Base-by-base conservation (phyloP, 2,329 filamentous ascomycete genomes). In the Colletotrichum acutatum region DNA sequence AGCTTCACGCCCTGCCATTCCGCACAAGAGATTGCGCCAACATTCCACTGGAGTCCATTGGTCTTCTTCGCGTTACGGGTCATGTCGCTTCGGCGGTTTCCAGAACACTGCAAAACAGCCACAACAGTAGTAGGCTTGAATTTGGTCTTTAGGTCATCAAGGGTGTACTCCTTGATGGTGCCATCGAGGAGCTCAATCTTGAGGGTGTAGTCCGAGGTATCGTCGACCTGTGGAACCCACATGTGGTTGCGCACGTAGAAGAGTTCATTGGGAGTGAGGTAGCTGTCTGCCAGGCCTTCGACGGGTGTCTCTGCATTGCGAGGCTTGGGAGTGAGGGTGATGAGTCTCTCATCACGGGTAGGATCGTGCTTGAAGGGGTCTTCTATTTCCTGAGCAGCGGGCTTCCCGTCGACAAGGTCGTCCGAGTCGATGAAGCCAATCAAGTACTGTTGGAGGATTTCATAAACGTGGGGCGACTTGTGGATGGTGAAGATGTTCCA, bases 401-500 rank as follows among this genome's bases (percentile, higher is more conserved):
- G 87, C 57, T 82, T 82, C 16, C 90, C 90, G 69, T 90, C 82
- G n/a, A 88, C 81, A 2, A 93, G 85, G 76, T 93, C 91, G 11
- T 82, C 84, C 1, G 82, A 80, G 74, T 93, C 87, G 3, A 93
- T 85, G 59, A 86, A 87, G 32, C 91, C 91, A 59, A 93, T 90
- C 30, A 88, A 83, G 77, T 91, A 93, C 75, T 90, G 86, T n/a
- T 89, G 85, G 0, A 93, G 83, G 53, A 93, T 91, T 63, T 92
- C 89, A 72, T 87, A 86, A 6, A 93, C 90, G 72, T 93, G 89
- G 54, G 89, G 84, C 22, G 87, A 86, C 78, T 93, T 91, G 83
- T 93, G 91, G 71, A 93, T 93, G 59, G 87, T 85, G 78, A 93
- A 93, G 66, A 93, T 92, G 72, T 92, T 85, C 91, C 91, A 93